These are phyloP conservation scores for Chlorella variabilis DNA, from an alignment of 163 green algal species.

Conservation along the genomic window DNA sequence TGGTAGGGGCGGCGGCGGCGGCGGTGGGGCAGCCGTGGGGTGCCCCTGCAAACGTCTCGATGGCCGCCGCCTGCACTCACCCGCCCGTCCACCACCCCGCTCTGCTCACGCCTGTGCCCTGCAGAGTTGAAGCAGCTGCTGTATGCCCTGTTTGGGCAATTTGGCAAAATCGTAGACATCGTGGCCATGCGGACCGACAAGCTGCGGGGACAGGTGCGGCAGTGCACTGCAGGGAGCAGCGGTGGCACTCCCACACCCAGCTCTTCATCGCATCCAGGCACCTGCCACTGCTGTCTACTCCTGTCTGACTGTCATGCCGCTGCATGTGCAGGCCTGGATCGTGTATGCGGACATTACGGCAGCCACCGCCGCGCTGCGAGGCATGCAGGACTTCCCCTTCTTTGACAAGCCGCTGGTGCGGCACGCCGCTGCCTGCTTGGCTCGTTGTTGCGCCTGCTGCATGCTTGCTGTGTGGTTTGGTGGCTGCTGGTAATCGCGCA, in stretches of 20 bases:
- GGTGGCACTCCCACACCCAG: too few relatives aligned
- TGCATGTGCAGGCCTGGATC: conserved; percentile 93
- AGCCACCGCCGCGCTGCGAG: conserved; percentile 88
- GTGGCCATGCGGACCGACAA: conserved; percentile 87
- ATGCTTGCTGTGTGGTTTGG: too few relatives aligned
- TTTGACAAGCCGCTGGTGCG: conserved; percentile 94
- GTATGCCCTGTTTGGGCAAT: conserved; percentile 97
- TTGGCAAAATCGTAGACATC: conserved; percentile 94
- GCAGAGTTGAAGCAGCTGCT: conserved; percentile 96
- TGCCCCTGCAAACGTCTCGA: too few relatives aligned
- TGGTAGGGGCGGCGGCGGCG: conserved; percentile 59
- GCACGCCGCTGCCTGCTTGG: neutral
- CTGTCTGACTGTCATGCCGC: too few relatives aligned
- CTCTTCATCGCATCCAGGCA: too few relatives aligned
- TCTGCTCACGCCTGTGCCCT: neutral
- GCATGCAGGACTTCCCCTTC: conserved; percentile 99
- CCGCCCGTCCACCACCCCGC: neutral
- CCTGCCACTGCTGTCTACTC: too few relatives aligned
- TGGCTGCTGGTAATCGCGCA: too few relatives aligned
- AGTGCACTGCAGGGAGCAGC: neutral
- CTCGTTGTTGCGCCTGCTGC: too few relatives aligned
- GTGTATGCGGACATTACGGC: conserved; percentile 90
- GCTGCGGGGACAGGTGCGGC: conserved; percentile 75
- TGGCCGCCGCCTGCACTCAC: neutral
- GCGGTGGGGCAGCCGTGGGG: neutral